Evolutionary conservation across 139 green algal species (phyloP).

Genomic region (Coelastrella sp.): DNA sequence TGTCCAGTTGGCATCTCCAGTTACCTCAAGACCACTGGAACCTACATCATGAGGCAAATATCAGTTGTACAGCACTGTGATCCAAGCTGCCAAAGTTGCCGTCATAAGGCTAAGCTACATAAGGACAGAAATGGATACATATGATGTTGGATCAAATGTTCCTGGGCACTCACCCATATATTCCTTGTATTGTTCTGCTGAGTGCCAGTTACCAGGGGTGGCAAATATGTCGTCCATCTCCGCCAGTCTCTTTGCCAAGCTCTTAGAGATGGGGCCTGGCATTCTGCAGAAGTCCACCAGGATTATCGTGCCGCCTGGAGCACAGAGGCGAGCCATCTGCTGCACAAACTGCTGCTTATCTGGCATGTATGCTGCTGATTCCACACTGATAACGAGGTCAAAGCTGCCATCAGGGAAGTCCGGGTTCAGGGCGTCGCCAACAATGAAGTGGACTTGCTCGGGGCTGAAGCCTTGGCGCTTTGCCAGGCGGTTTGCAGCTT

Average conservation of each 20-base stretch:
- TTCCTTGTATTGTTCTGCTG: constrained; percentile 33
- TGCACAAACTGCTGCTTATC: constrained; percentile 37
- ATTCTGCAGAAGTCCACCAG: constrained; percentile 43
- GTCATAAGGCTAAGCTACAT: no score
- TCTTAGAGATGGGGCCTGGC: neutral
- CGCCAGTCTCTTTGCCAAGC: neutral
- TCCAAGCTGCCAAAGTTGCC: no score
- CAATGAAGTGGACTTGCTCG: constrained; percentile 24
- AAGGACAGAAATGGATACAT: no score
- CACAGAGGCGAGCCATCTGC: constrained; percentile 31
- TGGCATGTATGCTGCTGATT: constrained; percentile 45
- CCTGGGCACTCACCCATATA: constrained; percentile 16
- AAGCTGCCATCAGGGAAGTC: neutral
- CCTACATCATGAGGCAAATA: neutral
- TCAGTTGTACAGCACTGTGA: neutral
- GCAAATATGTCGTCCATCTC: constrained; percentile 37
- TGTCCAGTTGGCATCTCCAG: constrained; percentile 25
- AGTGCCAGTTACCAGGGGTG: constrained; percentile 41
- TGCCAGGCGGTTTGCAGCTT: constrained; percentile 33
- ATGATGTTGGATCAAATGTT: neutral
- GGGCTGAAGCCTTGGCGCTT: neutral
- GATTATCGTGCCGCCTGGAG: constrained; percentile 25
- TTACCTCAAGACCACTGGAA: neutral
- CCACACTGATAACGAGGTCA: constrained; percentile 33
- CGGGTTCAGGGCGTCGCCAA: constrained; percentile 19